Evolutionary conservation across 2,329 filamentous ascomycete species (phyloP).

Genomic region (Sporothrix inflata): DNA sequence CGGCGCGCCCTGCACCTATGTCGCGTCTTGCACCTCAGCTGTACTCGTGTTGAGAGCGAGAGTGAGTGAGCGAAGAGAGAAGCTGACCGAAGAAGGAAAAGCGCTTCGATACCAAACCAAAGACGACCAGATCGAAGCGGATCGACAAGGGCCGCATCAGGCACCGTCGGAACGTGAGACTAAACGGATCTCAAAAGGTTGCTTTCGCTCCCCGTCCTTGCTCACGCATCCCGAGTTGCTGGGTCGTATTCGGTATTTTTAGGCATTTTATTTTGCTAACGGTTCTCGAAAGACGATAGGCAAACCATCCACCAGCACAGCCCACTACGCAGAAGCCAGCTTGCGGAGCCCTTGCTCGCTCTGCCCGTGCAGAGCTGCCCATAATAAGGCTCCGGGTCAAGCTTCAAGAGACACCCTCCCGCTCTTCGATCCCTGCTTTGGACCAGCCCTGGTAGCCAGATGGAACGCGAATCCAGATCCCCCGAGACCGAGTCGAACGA

Average conservation of each 20-base stretch:
- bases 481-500: constrained; percentile 55
- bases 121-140: background rate
- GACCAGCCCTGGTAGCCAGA: constrained; percentile 46
- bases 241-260: background rate
- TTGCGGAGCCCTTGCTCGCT: constrained; percentile 11
- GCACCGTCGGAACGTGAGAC: background rate
- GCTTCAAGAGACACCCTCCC: background rate
- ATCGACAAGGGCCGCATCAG: constrained; percentile 10
- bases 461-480: constrained; percentile 55
- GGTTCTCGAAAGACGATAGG: background rate
- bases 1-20: constrained; percentile 22
- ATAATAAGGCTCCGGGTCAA: background rate
- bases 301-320: constrained; percentile 1
- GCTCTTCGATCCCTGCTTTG: constrained; percentile 3
- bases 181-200: background rate
- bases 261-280: background rate
- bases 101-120: background rate
- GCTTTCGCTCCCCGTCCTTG: background rate
- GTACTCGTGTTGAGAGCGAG: constrained; percentile 24
- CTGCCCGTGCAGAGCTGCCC: background rate
- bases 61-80: constrained; percentile 15
- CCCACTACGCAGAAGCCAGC: constrained; percentile 4
- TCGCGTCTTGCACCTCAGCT: background rate
- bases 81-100: constrained; percentile 2
- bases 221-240: background rate